These are phyloP conservation scores for Pseudogymnoascus sp. DNA, from an alignment of 2,329 filamentous ascomycete genomes.

Conservation along the genomic window DNA sequence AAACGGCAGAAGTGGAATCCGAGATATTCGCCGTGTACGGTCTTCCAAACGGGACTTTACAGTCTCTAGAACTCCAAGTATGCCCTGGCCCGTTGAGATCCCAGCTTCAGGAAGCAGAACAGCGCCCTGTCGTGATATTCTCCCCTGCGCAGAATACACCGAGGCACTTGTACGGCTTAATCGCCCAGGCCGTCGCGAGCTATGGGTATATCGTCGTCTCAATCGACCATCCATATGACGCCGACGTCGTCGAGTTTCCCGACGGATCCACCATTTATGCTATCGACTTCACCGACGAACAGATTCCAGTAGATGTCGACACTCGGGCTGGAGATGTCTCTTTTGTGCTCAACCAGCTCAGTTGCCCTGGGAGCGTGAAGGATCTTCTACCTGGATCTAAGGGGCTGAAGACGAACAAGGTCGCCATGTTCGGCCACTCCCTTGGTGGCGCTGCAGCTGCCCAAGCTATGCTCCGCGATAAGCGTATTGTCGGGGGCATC, in stretches of 20 bases:
- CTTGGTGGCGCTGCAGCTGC: conserved; percentile 29
- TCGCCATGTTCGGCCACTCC: conserved; percentile 29
- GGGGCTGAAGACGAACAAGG: conserved; percentile 22
- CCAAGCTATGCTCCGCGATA: conserved; percentile 25
- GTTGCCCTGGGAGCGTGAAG: neutral
- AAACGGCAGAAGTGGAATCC: conserved; percentile 23
- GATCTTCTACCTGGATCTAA: conserved; percentile 9
- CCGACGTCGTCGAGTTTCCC: conserved; percentile 28
- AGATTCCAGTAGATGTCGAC: conserved; percentile 13
- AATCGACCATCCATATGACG: conserved; percentile 31
- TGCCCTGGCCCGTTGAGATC: conserved; percentile 13
- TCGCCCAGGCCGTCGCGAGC: conserved; percentile 28
- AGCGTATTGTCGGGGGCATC: conserved; percentile 28
- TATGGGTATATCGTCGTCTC: conserved; percentile 28
- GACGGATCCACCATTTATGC: conserved; percentile 18
- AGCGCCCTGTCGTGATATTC: conserved; percentile 27
- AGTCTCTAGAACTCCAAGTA: conserved; percentile 20
- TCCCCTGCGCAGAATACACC: conserved; percentile 25
- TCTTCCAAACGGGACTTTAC: conserved; percentile 24
- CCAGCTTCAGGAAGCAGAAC: neutral
- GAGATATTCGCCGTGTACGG: conserved; percentile 17
- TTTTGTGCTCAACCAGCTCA: conserved; percentile 21
- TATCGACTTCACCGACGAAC: conserved; percentile 15
- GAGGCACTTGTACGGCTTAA: conserved; percentile 25
- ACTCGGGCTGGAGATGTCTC: conserved; percentile 19